phyloP scores from a whole-genome alignment of 352 stramenopile genomes.

The Pythium oligandrum region DNA sequence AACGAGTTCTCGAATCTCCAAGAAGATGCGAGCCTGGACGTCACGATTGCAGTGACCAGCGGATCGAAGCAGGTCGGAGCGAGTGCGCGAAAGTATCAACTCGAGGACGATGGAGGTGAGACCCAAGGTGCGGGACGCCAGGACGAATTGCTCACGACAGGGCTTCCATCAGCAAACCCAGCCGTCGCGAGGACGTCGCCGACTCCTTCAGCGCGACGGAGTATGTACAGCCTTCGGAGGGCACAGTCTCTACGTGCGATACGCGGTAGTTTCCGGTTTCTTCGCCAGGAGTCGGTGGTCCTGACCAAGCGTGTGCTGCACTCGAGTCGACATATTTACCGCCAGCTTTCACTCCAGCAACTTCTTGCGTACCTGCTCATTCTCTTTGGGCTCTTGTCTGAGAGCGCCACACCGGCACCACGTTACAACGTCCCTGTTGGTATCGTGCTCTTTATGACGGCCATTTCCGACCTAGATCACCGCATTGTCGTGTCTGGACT shows the following conservation, averaged over 20 bases:
- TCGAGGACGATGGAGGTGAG: too few relatives aligned
- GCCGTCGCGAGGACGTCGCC: too few relatives aligned
- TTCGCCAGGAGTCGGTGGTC: constrained; percentile 11
- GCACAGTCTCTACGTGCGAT: too few relatives aligned
- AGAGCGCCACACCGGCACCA: constrained; percentile 51
- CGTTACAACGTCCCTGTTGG: constrained; percentile 72
- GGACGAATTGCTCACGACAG: too few relatives aligned
- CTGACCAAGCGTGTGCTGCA: constrained; percentile 11
- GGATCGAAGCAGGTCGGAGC: too few relatives aligned
- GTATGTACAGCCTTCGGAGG: too few relatives aligned
- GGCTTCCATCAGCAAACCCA: too few relatives aligned
- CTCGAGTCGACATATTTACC: constrained; percentile 21
- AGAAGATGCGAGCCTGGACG: too few relatives aligned
- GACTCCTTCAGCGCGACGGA: too few relatives aligned
- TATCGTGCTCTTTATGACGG: constrained; percentile 39
- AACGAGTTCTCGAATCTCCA: background rate
- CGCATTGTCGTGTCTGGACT: constrained; percentile 53
- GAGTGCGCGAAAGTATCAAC: too few relatives aligned
- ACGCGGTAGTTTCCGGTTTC: constrained; percentile 8
- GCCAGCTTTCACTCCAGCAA: constrained; percentile 47
- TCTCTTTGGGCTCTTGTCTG: constrained; percentile 53
- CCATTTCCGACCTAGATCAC: constrained; percentile 31
- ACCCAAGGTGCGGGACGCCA: too few relatives aligned
- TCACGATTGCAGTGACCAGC: too few relatives aligned
- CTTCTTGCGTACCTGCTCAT: constrained; percentile 49